Evolutionary conservation across 805 yeast genomes (phyloP), one percentile per base, ranked within the genome.

Genomic region (Hanseniaspora nectarophila): DNA sequence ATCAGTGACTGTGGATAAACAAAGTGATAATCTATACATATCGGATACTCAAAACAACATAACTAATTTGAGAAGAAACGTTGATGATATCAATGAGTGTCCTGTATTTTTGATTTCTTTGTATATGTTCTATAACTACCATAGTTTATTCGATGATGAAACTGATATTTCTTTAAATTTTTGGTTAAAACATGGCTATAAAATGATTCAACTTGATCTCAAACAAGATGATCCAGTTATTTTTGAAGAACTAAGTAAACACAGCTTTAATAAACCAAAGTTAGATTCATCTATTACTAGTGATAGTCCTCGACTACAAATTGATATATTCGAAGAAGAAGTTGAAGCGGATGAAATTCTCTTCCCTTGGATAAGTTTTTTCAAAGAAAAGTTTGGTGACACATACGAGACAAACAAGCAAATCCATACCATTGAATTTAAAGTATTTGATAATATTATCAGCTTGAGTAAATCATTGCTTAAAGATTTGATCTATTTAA

Each of bases 301-400:
- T 18, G 45, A 48, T 13, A 38, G 33, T 24, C 37, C 43, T 8
- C 29, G 51, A 24, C 15, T 23, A 4, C 12, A 32, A 49, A 39
- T 49, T 26, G 45, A 49, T 33, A 15, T 49, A 26, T 10, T 39
- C 6, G 23, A 28, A 24, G 23, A 49, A 18, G 53, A 49, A 20
- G 16, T 49, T 13, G 24, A 31, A n/a, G 21, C 53, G 5, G 53
- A 49, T 24, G 53, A 49, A 15, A 40, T 49, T 20, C 4, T 49
- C 2, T 49, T 49, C 20, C 53, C 53, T 20, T 49, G 53, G 53
- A 42, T 49, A 15, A 49, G 53, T 21, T 23, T 49, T 16, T 20
- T 42, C 2, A 42, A 49, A 28, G 53, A 49, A 26, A 29, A 18
- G 4, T 28, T 42, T 42, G 45, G 34, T 9, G 33, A 26, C 3